These are phyloP conservation scores for Phialophora verrucosa DNA, from an alignment of 2,329 filamentous ascomycete species.

Conservation along the genomic window DNA sequence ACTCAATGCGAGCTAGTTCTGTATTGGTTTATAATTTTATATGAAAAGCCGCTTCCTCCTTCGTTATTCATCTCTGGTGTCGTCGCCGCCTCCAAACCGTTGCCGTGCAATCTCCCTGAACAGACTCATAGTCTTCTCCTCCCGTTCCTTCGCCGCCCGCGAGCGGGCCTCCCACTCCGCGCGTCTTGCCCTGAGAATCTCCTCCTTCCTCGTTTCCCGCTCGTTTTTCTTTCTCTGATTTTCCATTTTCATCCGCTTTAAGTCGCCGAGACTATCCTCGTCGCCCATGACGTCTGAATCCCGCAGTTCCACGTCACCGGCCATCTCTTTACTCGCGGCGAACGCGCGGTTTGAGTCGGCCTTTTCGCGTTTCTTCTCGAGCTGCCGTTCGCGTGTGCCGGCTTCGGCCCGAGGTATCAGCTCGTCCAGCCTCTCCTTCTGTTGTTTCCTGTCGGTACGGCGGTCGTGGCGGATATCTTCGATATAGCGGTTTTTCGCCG, in stretches of 20 bases:
- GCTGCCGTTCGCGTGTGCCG: conserved; percentile 77
- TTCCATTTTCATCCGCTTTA: conserved; percentile 69
- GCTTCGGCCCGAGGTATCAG: conserved; percentile 80
- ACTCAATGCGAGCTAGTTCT: conserved; percentile 33
- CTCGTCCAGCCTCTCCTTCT: conserved; percentile 79
- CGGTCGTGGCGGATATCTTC: conserved; percentile 66
- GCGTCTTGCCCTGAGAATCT: conserved; percentile 73
- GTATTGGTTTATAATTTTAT: conserved; percentile 2
- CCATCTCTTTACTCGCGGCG: conserved; percentile 57
- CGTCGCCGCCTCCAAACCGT: conserved; percentile 65
- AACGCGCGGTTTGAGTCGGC: conserved; percentile 77
- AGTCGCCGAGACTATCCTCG: conserved; percentile 63
- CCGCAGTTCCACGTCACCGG: conserved; percentile 64
- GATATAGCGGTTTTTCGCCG: conserved; percentile 52
- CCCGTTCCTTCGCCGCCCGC: conserved; percentile 72
- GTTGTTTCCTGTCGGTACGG: conserved; percentile 66
- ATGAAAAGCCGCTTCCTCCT: background rate
- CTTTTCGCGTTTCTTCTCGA: conserved; percentile 81
- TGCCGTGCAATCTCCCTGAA: conserved; percentile 77
- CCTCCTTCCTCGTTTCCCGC: conserved; percentile 80
- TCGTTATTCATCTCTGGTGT: conserved; percentile 4
- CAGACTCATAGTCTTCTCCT: conserved; percentile 83
- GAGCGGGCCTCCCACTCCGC: conserved; percentile 82
- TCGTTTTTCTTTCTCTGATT: conserved; percentile 79
- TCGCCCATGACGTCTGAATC: conserved; percentile 78